Percentiles rank a stretch among this genome's conserved stretches.
Conservation (phyloP, 139 green algal species). For the Trebouxia sp. region DNA sequence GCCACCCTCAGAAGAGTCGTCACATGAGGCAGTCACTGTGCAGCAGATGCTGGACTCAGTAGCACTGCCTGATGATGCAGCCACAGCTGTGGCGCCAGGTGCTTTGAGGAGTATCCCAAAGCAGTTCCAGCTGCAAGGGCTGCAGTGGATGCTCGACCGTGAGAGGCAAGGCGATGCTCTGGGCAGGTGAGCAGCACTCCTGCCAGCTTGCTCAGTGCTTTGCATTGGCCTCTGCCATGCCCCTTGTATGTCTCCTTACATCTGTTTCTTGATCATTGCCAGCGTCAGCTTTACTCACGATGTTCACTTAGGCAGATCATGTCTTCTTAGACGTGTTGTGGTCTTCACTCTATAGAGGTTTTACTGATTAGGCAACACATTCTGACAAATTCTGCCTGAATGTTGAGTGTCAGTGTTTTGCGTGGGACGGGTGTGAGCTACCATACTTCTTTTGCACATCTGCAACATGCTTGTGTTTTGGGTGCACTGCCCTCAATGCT, state of each 20-base stretch:
- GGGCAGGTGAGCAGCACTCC: slow-evolving; percentile 37
- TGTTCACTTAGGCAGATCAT: neutral
- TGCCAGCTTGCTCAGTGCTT: neutral
- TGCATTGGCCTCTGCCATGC: too few relatives aligned
- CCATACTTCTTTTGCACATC: neutral
- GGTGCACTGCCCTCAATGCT: neutral
- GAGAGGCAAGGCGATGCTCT: slow-evolving; percentile 55
- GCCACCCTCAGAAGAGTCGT: neutral
- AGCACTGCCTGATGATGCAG: neutral
- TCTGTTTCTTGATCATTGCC: neutral
- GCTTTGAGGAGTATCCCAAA: slow-evolving; percentile 46
- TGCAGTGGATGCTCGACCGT: slow-evolving; percentile 65
- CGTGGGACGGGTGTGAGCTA: too few relatives aligned
- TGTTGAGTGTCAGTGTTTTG: too few relatives aligned
- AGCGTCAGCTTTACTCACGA: neutral
- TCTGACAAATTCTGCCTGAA: too few relatives aligned
- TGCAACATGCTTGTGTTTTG: neutral
- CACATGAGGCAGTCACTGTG: neutral
- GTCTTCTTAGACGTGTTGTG: neutral
- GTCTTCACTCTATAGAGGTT: too few relatives aligned
- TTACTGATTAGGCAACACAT: too few relatives aligned
- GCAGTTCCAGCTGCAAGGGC: slow-evolving; percentile 59
- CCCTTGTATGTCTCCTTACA: neutral
- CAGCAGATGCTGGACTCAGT: slow-evolving; percentile 40
- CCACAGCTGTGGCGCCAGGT: neutral